Conservation (phyloP, 208 protist species). For the Trypanosoma lewisi region DNA sequence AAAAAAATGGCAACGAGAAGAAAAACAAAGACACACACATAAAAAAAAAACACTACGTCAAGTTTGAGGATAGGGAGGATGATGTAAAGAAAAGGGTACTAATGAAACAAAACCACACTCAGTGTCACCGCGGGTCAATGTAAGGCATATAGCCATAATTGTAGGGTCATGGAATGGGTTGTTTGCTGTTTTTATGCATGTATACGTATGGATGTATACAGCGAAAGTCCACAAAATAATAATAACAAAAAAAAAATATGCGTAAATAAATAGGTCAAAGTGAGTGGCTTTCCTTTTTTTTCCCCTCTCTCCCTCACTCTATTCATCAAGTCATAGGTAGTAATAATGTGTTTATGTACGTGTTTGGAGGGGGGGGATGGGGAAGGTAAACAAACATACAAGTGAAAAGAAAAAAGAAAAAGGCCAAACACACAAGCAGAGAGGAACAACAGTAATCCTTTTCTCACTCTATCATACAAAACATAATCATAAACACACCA, state of each 20-base stretch:
- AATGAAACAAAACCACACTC: neutral
- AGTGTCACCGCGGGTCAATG: neutral
- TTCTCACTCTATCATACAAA: neutral
- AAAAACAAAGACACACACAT: slow-evolving; percentile 2
- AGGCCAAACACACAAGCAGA: neutral
- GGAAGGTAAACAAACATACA: neutral
- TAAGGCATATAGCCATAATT: neutral
- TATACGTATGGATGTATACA: neutral
- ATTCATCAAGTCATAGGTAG: no score
- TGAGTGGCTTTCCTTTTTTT: no score
- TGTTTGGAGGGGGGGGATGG: neutral
- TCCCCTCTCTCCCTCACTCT: no score
- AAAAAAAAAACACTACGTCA: no score
- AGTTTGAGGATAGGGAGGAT: no score
- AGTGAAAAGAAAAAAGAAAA: neutral
- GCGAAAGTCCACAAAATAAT: no score
- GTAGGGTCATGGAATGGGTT: neutral
- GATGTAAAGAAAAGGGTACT: no score
- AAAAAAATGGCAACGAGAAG: slow-evolving; percentile 1
- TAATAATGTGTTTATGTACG: no score
- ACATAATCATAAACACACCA: no score
- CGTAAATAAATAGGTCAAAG: no score
- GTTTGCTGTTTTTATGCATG: neutral
- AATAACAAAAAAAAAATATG: no score
- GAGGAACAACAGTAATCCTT: no score